Conservation (phyloP, 768 basidiomycete species). For the Russula dissimulans region DNA sequence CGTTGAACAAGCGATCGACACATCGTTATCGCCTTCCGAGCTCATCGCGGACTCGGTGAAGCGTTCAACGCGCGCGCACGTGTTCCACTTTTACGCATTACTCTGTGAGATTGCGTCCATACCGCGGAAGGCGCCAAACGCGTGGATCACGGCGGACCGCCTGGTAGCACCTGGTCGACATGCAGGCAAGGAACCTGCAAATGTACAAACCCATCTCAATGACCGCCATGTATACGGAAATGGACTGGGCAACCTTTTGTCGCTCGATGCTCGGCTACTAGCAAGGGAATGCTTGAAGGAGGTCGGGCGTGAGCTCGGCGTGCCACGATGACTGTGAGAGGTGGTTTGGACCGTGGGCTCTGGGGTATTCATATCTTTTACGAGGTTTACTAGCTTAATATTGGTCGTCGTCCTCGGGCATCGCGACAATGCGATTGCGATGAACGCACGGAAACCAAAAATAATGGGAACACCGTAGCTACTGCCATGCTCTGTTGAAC, state of each 20-base stretch:
- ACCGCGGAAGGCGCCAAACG: constrained; percentile 54
- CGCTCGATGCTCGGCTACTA: constrained; percentile 57
- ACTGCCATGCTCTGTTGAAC: too few relatives aligned
- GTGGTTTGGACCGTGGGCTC: neutral
- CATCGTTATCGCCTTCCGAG: constrained; percentile 37
- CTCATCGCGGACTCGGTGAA: constrained; percentile 64
- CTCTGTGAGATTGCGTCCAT: constrained; percentile 74
- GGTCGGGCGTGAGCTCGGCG: constrained; percentile 69
- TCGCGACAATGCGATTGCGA: too few relatives aligned
- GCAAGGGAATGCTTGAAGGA: constrained; percentile 59
- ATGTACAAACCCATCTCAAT: neutral
- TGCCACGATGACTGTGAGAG: constrained; percentile 22
- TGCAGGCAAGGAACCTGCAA: neutral
- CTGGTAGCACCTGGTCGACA: neutral
- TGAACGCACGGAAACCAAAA: too few relatives aligned
- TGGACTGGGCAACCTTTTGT: constrained; percentile 22
- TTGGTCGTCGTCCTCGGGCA: too few relatives aligned
- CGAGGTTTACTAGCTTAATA: too few relatives aligned
- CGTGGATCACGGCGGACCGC: constrained; percentile 42
- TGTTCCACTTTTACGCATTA: constrained; percentile 81
- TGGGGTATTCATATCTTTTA: too few relatives aligned
- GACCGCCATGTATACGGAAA: too few relatives aligned
- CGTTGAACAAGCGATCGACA: constrained; percentile 29
- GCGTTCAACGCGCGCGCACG: constrained; percentile 68
- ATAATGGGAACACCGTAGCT: too few relatives aligned